Base-by-base conservation (phyloP, 1,284 basidiomycete genomes). In the Exsudoporus floridanus region DNA sequence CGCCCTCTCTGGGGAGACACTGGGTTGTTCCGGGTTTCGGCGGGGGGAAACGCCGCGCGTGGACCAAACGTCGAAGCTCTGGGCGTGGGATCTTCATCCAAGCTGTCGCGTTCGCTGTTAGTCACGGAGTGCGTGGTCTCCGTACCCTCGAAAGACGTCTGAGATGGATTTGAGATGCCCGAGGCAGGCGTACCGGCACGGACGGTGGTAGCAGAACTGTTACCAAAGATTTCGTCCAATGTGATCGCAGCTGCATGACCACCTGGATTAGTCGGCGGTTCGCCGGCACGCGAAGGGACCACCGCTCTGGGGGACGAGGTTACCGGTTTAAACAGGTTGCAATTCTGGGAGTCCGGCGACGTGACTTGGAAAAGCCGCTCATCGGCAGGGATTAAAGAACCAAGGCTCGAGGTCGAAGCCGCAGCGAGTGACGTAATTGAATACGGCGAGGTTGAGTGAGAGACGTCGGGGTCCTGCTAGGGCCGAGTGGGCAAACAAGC, bases 361-460 rank as follows among this genome's bases (percentile, higher is more conserved):
- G 42, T 12, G 13, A 57, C n/a, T 10, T 54, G 52, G 43, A 71
- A 71, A 12, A 64, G 38, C 5, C 61, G 59, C 40, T 68, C 68
- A 27, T 67, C 35, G 2, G 41, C 52, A n/a, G 70, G 63, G 30
- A 68, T 18, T 2, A 71, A 23, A 19, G 66, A 68, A 34, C 66
- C 66, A 13, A 68, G 52, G n/a, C 66, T 68, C 13, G 66, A 68
- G 7, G 66, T 68, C 3, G 66, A 68, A 2, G 47, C 45, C 12
- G 56, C 52, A 6, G 57, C 64, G 7, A 31, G 50, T 48, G 67
- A 63, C 39, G 55, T 56, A 41, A 56, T 21, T 0, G 50, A 36
- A 27, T 58, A 58, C 3, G 52, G 43, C 5, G 60, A 51, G 10
- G 5, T 8, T 2, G 46, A 35, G 25, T 33, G 36, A 33, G 35